Base-by-base conservation (phyloP, 805 yeast species). In the Yarrowia divulgata region DNA sequence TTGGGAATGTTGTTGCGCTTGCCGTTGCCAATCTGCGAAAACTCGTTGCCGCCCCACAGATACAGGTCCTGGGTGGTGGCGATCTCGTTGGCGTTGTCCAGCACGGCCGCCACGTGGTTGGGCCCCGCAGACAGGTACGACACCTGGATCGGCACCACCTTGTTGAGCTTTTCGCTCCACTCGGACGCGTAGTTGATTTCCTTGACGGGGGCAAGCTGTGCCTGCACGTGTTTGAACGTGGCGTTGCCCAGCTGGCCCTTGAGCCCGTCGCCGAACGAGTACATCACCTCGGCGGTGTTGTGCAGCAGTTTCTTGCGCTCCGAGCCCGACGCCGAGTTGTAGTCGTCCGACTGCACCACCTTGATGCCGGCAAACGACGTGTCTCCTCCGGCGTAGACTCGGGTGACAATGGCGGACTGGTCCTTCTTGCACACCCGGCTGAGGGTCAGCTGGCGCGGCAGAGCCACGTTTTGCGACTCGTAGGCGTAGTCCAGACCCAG, bases 161-260 rank as follows among this genome's bases (percentile, higher is more conserved):
- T 73, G 18, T 82, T 74, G 1, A 75, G 71, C 1, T 71, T 72
- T 72, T 88, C 92, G 73, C 87, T 83, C 75, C 74, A 91, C 74
- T 88, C 91, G 48, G 78, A 79, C 63, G 87, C 79, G 14, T 81
- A 79, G 34, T 77, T 67, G 54, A 89, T 76, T 0, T 83, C 75
- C 73, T 84, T 83, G 70, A 93, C 76, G 52, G 85, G 84, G 19
- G 84, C 80, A 8, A 97, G 97, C 58, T 83, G 83, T 19, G 85
- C 80, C 75, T 88, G 90, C 18, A 90, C 88, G 77, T 93, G 97
- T 43, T 88, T 79, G 77, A 83, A 93, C 69, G 88, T 83, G 16
- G 91, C 92, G 55, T 85, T 85, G 32, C 98, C 99, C 69, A 93
- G 81, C 78, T 92, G 96, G 18, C 98, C 99, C 74, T 85, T 84